Conservation (phyloP, 352 stramenopile species). For the Globisporangium mamillatum region DNA sequence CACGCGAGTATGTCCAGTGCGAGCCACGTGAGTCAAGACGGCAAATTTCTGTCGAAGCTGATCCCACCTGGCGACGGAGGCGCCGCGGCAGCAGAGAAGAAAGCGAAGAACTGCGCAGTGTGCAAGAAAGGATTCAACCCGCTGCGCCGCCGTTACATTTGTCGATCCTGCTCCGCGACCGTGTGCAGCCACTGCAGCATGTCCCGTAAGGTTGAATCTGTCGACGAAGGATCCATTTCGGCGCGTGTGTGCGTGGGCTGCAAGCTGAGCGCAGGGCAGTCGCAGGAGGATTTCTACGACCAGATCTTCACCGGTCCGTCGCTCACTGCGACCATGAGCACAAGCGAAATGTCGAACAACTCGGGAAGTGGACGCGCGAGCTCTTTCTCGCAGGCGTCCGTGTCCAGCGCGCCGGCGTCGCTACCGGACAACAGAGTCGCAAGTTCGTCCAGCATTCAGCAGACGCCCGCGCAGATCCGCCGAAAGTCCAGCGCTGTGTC, state of each 20-base stretch:
- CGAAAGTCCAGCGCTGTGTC: constrained; percentile 60
- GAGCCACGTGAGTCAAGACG: constrained; percentile 1
- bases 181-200: constrained; percentile 82
- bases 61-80: constrained; percentile 12
- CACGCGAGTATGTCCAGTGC: constrained; percentile 13
- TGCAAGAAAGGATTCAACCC: constrained; percentile 86
- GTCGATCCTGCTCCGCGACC: constrained; percentile 62
- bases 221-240: constrained; percentile 49
- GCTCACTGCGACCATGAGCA: constrained; percentile 16
- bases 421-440: constrained; percentile 31
- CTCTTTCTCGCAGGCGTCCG: constrained; percentile 43
- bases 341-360: constrained; percentile 18
- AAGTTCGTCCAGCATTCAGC: constrained; percentile 27
- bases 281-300: constrained; percentile 80
- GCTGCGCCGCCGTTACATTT: constrained; percentile 72
- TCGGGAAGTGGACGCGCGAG: constrained; percentile 42
- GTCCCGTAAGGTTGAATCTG: constrained; percentile 48
- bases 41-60: background rate
- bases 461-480: constrained; percentile 27
- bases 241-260: constrained; percentile 80
- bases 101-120: constrained; percentile 66
- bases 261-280: constrained; percentile 68
- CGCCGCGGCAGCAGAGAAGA: constrained; percentile 35
- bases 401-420: constrained; percentile 26
- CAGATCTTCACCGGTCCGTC: constrained; percentile 64